These are phyloP conservation scores for Rhododendron vialii DNA, from an alignment of 148 eudicot genomes.

Conservation along the genomic window DNA sequence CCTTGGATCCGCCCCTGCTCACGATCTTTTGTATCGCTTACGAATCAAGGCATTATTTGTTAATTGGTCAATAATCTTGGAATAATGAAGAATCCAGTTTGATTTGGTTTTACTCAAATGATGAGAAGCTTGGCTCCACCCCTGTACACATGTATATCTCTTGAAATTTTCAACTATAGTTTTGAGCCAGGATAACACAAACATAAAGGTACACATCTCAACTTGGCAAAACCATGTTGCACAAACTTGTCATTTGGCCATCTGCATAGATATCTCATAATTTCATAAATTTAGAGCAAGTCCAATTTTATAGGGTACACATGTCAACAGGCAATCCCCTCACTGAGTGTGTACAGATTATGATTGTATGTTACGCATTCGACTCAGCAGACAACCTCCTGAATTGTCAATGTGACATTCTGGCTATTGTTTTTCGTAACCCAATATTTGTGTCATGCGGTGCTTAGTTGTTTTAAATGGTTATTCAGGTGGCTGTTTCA, in stretches of 20 bases:
- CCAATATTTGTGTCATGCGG: background rate
- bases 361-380: background rate
- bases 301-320: no score
- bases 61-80: background rate
- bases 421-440: background rate
- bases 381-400: background rate
- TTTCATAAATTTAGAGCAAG: no score
- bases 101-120: no score
- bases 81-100: no score
- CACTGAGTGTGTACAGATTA: background rate
- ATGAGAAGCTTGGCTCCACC: background rate
- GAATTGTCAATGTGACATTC: background rate
- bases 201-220: no score
- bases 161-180: no score
- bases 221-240: background rate
- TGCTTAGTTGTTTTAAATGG: slow-evolving; percentile 13
- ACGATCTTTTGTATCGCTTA: background rate
- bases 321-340: background rate
- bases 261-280: no score
- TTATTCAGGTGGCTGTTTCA: slow-evolving; percentile 72
- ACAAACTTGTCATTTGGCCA: no score
- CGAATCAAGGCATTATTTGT: background rate
- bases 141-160: no score
- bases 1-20: background rate
- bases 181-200: no score